Evolutionary conservation across 768 basidiomycete genomes (phyloP).

Genomic region (Suillus spraguei): DNA sequence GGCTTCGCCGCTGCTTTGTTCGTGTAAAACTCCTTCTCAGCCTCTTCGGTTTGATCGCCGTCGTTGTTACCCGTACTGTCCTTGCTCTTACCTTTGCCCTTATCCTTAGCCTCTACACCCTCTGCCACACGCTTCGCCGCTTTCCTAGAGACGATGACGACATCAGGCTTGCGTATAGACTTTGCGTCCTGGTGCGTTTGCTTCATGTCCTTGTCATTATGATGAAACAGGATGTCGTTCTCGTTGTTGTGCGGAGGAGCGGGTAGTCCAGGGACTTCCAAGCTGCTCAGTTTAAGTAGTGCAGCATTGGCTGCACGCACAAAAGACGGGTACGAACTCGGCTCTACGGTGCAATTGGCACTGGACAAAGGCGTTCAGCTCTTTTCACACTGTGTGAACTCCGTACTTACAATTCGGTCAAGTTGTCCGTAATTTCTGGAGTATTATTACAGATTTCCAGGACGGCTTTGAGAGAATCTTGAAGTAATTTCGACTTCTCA

Average conservation of each 20-base stretch:
- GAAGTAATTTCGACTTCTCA: not conserved
- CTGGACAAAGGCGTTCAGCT: not conserved
- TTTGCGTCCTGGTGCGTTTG: not conserved
- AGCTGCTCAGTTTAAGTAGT: not conserved
- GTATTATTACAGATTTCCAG: not conserved
- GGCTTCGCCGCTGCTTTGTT: no score
- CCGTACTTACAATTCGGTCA: not conserved
- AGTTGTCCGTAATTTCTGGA: not conserved
- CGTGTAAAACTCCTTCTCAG: not conserved
- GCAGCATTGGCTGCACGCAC: not conserved
- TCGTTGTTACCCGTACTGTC: no score
- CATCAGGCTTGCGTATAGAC: not conserved
- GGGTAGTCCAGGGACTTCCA: not conserved
- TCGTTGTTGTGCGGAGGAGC: not conserved
- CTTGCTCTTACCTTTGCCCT: no score
- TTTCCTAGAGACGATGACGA: not conserved
- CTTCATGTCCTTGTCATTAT: not conserved
- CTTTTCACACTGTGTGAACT: not conserved
- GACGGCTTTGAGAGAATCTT: not conserved
- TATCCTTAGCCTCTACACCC: not conserved
- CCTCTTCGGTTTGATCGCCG: no score
- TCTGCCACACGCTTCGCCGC: not conserved
- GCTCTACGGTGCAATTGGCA: no score
- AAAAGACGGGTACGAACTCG: not conserved
- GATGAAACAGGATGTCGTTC: not conserved